A percentile compares a stretch with the other conserved stretches of the same genome.
Conservation (phyloP, 345 rosid species). For the Melastoma malabathricum region DNA sequence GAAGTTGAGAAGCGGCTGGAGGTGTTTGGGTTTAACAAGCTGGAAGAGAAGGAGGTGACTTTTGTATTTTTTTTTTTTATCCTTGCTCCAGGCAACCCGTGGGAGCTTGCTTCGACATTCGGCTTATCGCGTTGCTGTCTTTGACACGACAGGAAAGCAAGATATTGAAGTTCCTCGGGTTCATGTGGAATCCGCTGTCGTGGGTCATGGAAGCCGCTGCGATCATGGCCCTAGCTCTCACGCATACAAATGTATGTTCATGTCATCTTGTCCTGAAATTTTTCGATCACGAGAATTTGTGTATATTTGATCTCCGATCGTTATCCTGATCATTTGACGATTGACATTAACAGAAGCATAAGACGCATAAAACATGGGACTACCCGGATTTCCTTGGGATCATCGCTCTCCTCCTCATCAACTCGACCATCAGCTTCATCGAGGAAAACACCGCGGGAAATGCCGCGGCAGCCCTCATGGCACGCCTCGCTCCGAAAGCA, state of each 20-base stretch:
- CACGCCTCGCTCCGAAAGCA: conserved; percentile 43
- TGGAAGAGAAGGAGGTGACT: conserved; percentile 47
- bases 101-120: neutral
- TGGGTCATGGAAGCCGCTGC: conserved; percentile 62
- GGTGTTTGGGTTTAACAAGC: conserved; percentile 45
- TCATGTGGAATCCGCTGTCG: conserved; percentile 57
- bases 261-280: neutral
- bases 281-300: no score
- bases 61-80: neutral
- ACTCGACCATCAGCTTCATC: conserved; percentile 43
- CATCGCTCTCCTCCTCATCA: conserved; percentile 26
- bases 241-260: conserved; percentile 36
- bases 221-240: conserved; percentile 38
- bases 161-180: conserved; percentile 43
- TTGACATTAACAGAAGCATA: neutral
- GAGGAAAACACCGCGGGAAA: conserved; percentile 56
- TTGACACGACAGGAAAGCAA: conserved; percentile 29
- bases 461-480: conserved; percentile 51
- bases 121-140: neutral
- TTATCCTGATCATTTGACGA: neutral
- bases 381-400: conserved; percentile 42
- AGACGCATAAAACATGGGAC: conserved; percentile 22
- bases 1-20: conserved; percentile 31
- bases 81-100: neutral
- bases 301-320: neutral